Evolutionary conservation across 768 basidiomycete genomes (phyloP).

Genomic region (Suillus sp.): DNA sequence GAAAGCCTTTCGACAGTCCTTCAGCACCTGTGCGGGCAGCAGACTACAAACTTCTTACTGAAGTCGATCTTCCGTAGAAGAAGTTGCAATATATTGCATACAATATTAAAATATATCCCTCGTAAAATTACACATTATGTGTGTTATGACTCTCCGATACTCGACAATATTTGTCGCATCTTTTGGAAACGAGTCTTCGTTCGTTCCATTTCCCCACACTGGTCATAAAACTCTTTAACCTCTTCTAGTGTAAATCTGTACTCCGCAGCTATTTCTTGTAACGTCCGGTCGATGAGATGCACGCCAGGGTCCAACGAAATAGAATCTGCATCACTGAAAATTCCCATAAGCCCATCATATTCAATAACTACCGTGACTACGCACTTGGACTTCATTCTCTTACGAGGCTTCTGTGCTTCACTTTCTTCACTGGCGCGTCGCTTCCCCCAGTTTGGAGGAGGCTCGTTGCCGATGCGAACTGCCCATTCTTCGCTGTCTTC

Average conservation of each 20-base stretch:
- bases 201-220: slow-evolving; percentile 67
- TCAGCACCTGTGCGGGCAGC: slow-evolving; percentile 76
- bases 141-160: slow-evolving; percentile 25
- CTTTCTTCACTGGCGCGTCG: slow-evolving; percentile 47
- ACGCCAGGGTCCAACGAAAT: slow-evolving; percentile 25
- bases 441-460: slow-evolving; percentile 73
- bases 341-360: background rate
- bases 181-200: slow-evolving; percentile 66
- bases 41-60: slow-evolving; percentile 66
- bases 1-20: slow-evolving; percentile 78
- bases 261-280: slow-evolving; percentile 67
- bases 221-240: slow-evolving; percentile 78
- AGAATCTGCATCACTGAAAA: slow-evolving; percentile 4
- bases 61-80: slow-evolving; percentile 51
- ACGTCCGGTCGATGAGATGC: slow-evolving; percentile 67
- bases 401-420: slow-evolving; percentile 36
- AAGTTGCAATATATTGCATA: background rate
- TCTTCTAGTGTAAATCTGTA: slow-evolving; percentile 75
- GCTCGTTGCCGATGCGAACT: slow-evolving; percentile 59
- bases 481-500: slow-evolving; percentile 65
- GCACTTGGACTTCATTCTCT: slow-evolving; percentile 48
- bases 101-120: background rate
- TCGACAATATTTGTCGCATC: slow-evolving; percentile 57
- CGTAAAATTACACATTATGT: background rate
- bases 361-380: slow-evolving; percentile 19